Evolutionary conservation across 768 basidiomycete species (phyloP).

Genomic region (Mycena metata): DNA sequence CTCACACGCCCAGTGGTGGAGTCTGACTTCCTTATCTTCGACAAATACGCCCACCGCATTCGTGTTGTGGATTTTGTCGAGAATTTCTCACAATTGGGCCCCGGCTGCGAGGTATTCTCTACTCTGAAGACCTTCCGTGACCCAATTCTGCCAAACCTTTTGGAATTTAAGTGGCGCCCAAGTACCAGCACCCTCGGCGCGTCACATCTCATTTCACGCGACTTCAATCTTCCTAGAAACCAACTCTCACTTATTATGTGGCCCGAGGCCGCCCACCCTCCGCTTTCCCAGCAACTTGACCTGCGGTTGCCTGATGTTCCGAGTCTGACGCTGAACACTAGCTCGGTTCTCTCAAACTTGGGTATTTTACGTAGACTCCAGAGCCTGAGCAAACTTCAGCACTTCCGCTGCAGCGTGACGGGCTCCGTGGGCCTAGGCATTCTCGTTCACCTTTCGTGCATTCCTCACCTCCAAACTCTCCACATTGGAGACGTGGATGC

Average conservation of each 20-base stretch:
- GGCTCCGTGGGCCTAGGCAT: slow-evolving; percentile 10
- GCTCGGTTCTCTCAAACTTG: background rate
- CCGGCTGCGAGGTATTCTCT: slow-evolving; percentile 21
- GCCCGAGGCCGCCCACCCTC: background rate
- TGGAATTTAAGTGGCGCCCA: slow-evolving; percentile 4
- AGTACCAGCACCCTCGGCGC: slow-evolving; percentile 22
- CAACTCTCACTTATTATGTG: slow-evolving; percentile 9
- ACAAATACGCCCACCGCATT: slow-evolving; percentile 16
- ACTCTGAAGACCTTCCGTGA: slow-evolving; percentile 13
- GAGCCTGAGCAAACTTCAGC: slow-evolving; percentile 4
- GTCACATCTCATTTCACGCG: slow-evolving; percentile 22
- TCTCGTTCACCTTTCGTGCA: background rate
- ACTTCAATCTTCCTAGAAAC: slow-evolving; percentile 7
- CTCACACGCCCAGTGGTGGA: background rate
- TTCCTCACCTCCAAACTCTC: slow-evolving; percentile 11
- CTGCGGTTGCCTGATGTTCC: slow-evolving; percentile 21
- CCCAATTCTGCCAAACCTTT: slow-evolving; percentile 13
- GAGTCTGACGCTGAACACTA: slow-evolving; percentile 3
- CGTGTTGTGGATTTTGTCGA: slow-evolving; percentile 1
- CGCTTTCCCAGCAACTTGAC: background rate
- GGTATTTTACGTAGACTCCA: slow-evolving; percentile 2
- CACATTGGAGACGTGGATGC: slow-evolving; percentile 13
- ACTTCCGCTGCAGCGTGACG: slow-evolving; percentile 1
- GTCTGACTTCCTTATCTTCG: slow-evolving; percentile 7
- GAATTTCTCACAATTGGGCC: background rate